A percentile compares a stretch with the other conserved stretches of the same genome.
phyloP scores from a whole-genome alignment of 495 filamentous ascomycete genomes.

The Sphaerosporella brunnea region DNA sequence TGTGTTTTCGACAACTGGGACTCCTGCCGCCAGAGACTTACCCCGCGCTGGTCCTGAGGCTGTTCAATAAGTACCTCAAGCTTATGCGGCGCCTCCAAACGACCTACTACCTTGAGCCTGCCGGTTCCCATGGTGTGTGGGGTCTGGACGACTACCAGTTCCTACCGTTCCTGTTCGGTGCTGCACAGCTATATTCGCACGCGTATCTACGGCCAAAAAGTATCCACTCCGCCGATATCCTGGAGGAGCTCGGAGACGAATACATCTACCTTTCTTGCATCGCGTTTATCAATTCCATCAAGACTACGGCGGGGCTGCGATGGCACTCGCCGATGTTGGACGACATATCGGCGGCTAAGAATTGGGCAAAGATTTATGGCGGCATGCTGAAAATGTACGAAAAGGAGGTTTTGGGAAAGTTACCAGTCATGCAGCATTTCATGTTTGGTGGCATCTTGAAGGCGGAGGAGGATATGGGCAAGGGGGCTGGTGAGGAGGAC shows the following conservation, averaged over 20 bases:
- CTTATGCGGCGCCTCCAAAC: constrained; percentile 69
- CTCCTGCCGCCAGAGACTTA: constrained; percentile 49
- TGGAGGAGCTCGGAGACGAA: constrained; percentile 54
- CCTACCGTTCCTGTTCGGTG: constrained; percentile 85
- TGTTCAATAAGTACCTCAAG: constrained; percentile 65
- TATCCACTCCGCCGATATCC: constrained; percentile 67
- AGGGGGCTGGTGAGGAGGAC: constrained; percentile 29
- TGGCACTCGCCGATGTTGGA: constrained; percentile 99
- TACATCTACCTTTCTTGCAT: constrained; percentile 76
- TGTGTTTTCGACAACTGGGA: constrained; percentile 70
- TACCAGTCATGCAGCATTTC: constrained; percentile 98
- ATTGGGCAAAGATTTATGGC: constrained; percentile 78
- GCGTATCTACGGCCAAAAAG: constrained; percentile 68
- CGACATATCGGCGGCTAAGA: constrained; percentile 83
- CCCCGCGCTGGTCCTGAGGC: constrained; percentile 47
- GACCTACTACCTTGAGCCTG: constrained; percentile 88
- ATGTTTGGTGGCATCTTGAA: constrained; percentile 74
- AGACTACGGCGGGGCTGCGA: constrained; percentile 83
- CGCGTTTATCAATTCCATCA: constrained; percentile 82
- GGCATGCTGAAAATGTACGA: constrained; percentile 96
- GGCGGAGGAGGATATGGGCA: constrained; percentile 63
- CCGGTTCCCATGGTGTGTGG: constrained; percentile 91
- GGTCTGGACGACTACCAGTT: constrained; percentile 97
- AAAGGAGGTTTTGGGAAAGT: constrained; percentile 75
- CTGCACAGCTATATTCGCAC: constrained; percentile 74